Evolutionary conservation across 495 filamentous ascomycete species (phyloP), one percentile per base, ranked within the genome.

Genomic region (Friedmanniomyces endolithicus): DNA sequence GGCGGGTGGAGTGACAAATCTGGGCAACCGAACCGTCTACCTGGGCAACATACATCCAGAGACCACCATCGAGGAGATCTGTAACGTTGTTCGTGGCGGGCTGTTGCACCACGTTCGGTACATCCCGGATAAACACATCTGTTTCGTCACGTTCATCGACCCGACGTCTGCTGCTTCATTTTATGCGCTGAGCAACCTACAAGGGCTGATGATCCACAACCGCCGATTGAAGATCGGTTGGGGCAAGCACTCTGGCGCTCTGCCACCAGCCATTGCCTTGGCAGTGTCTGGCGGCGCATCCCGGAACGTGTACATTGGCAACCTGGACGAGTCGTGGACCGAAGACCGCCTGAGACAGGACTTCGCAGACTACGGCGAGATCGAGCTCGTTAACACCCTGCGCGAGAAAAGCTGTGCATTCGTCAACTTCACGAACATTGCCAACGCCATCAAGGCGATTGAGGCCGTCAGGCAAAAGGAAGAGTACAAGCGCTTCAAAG

Each of bases 81-180:
- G 90, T 74, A 96, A 96, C 63, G 90, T 96, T 46, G 90, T 96
- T 25, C 82, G 90, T 48, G 90, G 90, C 41, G 90, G 90, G 57
- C 74, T 96, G 55, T 74, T 98, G 64, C 92, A 98, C 67, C 92
- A 98, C 68, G 92, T 98, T 70, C 88, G 92, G 51, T 98, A 96
- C 71, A 98, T 98, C 62, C 94, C 92, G 24, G 92, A 98, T 74
- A 98, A 98, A 77, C 92, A 98, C 70, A 98, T 97, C 63, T 98
- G 92, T 75, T 98, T 98, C 62, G 92, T 98, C 37, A 98, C 92
- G 1, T 98, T 98, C 72, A 97, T 98, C 68, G 92, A 98, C 70
- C 92, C 92, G 33, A 98, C 94, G 17, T 92, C 92, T 8, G 94
- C 92, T 14, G 92, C 92, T 48, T 95, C 90, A 2, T 98, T 98